Evolutionary conservation across 2,329 filamentous ascomycete species (phyloP), one percentile per base, ranked within the genome.

Genomic region (Monilinia vaccinii-corymbosi): DNA sequence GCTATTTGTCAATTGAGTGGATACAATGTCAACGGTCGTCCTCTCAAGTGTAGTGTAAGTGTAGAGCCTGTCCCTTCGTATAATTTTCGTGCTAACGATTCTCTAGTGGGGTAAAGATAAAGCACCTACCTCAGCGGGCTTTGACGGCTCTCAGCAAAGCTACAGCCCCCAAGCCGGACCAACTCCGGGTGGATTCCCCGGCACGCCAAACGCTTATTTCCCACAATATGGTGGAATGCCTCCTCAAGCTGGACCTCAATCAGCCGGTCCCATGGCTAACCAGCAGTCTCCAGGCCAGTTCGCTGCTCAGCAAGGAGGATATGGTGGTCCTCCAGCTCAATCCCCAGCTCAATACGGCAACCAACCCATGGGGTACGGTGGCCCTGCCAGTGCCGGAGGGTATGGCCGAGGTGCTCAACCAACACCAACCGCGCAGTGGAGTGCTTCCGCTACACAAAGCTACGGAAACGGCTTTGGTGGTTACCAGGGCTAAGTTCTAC

Each of bases 1-100:
- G 91, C 92, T 38, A 99, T 99, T 71, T 99, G 94, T 76, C 92
- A 97, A 73, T 82, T 99, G 71, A 97, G 93, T 70, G 93, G 93
- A 36, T 99, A 97, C 78, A 95, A 97, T 68, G 93, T 99, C 69
- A 97, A 99, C 71, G 94, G 94, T 56, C 87, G 94, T 66, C 94
- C 94, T 57, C 77, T 99, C 68, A 99, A 99, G 82, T 99, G 94
- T 82, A 97, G 93, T 75, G 93, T 97, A 88, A 78, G 93, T 87
- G 52, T 10, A 47, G 48, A 47, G 48, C 18, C 58, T 53, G 38
- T 31, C 28, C 16, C 53, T 60, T 61, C 61, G 23, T 32, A 21
- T 38, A 16, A 28, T n/a, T 45, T 48, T 58, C 48, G 62, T 66
- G 63, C 69, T 77, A 70, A 77, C 70, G 62, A 67, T 66, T 53